Evolutionary conservation across 2,329 filamentous ascomycete genomes (phyloP).

Genomic region (Fusarium cyanostomum): DNA sequence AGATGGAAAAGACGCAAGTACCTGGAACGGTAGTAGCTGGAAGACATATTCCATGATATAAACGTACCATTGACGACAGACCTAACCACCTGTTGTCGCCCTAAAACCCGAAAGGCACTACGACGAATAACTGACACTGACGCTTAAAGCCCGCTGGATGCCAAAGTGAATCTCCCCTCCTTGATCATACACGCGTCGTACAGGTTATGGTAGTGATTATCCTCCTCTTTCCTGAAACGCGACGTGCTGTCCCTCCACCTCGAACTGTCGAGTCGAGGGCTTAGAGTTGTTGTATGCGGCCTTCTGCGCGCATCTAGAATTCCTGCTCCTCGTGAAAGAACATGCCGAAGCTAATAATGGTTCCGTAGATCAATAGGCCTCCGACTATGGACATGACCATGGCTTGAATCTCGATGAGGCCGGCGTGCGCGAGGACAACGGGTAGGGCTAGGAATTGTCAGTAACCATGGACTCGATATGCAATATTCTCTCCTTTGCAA

Average conservation of each 20-base stretch:
- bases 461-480: conserved; percentile 2
- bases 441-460: conserved; percentile 74
- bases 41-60: conserved; percentile 21
- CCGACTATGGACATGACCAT: conserved; percentile 96
- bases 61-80: conserved; percentile 21
- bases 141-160: conserved; percentile 35
- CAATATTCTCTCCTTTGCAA: not conserved
- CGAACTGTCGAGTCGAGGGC: not conserved
- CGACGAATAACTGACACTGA: conserved; percentile 22
- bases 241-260: not conserved
- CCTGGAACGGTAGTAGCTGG: conserved; percentile 5
- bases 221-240: conserved; percentile 24
- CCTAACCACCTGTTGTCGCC: conserved; percentile 7
- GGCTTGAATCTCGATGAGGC: conserved; percentile 81
- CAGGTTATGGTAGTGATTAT: conserved; percentile 12
- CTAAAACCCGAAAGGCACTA: conserved; percentile 1
- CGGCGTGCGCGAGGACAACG: conserved; percentile 85
- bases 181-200: conserved; percentile 38
- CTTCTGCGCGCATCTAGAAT: conserved; percentile 66
- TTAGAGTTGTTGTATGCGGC: not conserved
- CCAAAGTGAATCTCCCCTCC: conserved; percentile 17
- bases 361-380: conserved; percentile 94
- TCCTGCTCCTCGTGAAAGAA: conserved; percentile 99
- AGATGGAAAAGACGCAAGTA: conserved; percentile 28
- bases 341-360: conserved; percentile 97